Evolutionary conservation across 2,329 filamentous ascomycete species (phyloP), one percentile per base, ranked within the genome.

Genomic region (Mycocentrospora acerina): DNA sequence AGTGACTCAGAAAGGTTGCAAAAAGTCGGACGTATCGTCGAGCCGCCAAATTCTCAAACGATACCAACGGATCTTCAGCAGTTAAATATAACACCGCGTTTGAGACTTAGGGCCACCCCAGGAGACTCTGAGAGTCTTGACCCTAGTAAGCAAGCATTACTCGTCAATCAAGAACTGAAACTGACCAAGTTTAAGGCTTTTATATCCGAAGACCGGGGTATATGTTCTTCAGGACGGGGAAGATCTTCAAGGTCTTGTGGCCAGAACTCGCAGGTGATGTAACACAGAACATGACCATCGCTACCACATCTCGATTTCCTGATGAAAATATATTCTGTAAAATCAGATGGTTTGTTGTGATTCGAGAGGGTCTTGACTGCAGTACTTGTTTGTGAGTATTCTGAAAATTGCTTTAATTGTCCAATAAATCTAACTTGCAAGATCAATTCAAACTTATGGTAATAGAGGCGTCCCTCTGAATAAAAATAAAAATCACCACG

Each of bases 381-480:
- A 51, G 43, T 24, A 40, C 34, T 10, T 55, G 48, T 22, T 25
- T 55, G 43, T 53, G 32, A 41, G 46, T 35, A 26, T 13, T n/a
- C 6, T 31, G 7, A 11, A 9, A 22, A 18, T 27, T 5, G 4
- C 27, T 18, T 17, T 17, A 22, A 4, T n/a, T 16, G 13, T 19
- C 7, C 14, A 25, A 11, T 5, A 31, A 22, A 9, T 22, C 9
- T 5, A 24, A 7, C 27, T 2, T 18, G 4, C 5, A 12, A 56
- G 52, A 18, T 49, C 55, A 7, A 56, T 59, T 14, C 49, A 52
- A 17, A 57, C 55, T 4, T 57, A 57, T 34, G 29, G 34, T 15
- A 10, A 39, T 16, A 32, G 40, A 32, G 55, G 54, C 3, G 45
- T 54, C 2, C 19, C 44, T 15, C 10, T 28, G 10, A 35, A 25